A percentile compares a stretch with the other conserved stretches of the same genome.
phyloP scores from a whole-genome alignment of 768 basidiomycete species.

The Boletus sp. region DNA sequence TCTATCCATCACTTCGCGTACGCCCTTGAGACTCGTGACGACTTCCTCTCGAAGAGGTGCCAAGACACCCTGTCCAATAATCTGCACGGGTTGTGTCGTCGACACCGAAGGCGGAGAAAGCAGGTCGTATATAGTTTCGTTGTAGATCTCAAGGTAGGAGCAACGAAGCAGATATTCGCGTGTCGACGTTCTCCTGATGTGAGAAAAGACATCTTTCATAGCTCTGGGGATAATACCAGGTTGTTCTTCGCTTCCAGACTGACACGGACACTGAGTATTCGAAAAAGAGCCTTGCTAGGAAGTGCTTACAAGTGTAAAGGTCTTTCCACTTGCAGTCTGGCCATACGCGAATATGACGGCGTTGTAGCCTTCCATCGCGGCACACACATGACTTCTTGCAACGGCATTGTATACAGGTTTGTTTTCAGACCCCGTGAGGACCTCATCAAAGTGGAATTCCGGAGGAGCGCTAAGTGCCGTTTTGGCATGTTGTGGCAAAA shows the following conservation, averaged over 20 bases:
- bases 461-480: conserved; percentile 37
- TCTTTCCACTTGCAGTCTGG: conserved; percentile 84
- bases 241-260: conserved; percentile 76
- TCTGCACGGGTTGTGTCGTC: conserved; percentile 61
- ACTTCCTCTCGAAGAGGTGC: conserved; percentile 87
- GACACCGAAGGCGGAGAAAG: conserved; percentile 66
- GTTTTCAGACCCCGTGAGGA: conserved; percentile 77
- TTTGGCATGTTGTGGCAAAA: conserved; percentile 57
- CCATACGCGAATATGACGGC: conserved; percentile 93
- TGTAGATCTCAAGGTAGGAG: conserved; percentile 97
- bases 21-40: conserved; percentile 85
- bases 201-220: conserved; percentile 87
- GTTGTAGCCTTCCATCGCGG: conserved; percentile 97
- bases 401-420: conserved; percentile 76
- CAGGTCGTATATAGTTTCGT: conserved; percentile 84
- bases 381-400: conserved; percentile 76
- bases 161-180: conserved; percentile 94
- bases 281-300: conserved; percentile 32
- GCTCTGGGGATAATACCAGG: conserved; percentile 95
- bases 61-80: conserved; percentile 70
- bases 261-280: conserved; percentile 10
- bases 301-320: conserved; percentile 55
- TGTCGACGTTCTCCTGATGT: conserved; percentile 71
- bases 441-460: conserved; percentile 69
- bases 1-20: conserved; percentile 78